These are phyloP conservation scores for Stylosanthes scabra DNA, from an alignment of 331 rosid species.

Conservation along the genomic window DNA sequence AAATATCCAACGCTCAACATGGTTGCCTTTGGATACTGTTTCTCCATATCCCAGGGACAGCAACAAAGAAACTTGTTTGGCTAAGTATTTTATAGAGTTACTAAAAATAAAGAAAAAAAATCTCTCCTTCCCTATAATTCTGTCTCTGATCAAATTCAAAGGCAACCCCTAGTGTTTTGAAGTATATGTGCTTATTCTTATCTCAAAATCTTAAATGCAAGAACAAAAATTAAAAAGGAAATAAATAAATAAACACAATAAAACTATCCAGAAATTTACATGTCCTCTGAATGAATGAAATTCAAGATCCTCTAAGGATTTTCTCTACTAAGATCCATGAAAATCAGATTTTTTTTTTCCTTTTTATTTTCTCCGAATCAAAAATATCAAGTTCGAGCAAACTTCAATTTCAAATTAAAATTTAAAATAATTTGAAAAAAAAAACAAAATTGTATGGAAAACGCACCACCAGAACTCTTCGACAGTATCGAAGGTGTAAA, in stretches of 20 bases:
- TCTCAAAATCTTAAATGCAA: too few relatives aligned
- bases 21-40: too few relatives aligned
- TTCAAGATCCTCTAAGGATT: background rate
- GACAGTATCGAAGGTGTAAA: constrained; percentile 83
- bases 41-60: too few relatives aligned
- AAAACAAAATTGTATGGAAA: background rate
- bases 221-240: too few relatives aligned
- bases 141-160: too few relatives aligned
- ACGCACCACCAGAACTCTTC: constrained; percentile 94
- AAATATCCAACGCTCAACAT: too few relatives aligned
- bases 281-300: background rate
- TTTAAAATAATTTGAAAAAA: background rate
- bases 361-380: background rate
- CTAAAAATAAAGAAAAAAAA: too few relatives aligned
- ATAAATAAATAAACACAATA: background rate
- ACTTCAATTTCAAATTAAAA: background rate
- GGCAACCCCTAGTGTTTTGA: too few relatives aligned
- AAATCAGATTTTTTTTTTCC: background rate
- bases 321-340: constrained; percentile 37
- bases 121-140: too few relatives aligned
- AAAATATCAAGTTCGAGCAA: background rate
- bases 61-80: too few relatives aligned
- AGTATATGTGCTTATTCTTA: too few relatives aligned
- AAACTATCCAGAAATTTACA: background rate
- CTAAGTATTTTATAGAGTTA: too few relatives aligned